Evolutionary conservation across 2,329 filamentous ascomycete species (phyloP), one percentile per base, ranked within the genome.

Genomic region (Phoma herbarum): DNA sequence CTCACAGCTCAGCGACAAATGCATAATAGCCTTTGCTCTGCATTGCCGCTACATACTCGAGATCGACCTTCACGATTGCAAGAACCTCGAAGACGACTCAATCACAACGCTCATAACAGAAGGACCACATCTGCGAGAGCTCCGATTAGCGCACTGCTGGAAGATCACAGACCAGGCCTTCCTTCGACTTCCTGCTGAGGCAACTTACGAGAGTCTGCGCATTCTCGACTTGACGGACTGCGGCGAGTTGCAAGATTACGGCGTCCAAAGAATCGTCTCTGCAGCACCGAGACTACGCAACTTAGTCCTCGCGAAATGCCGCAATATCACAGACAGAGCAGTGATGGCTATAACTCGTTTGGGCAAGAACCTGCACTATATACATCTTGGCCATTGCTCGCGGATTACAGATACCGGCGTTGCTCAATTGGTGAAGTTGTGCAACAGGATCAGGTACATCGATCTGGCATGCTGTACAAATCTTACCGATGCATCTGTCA

Each of bases 391-490:
- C 10, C 95, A 99, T 76, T 99, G 95, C 77, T 87, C 87, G 26
- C 88, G 93, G 45, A 93, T 99, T 72, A 97, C 94, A 0, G 95
- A 99, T 72, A 84, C 88, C 33, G 93, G 92, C 1, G 92, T 99
- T 18, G 90, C 91, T 68, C 88, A 88, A 54, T 83, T 99, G 29
- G 92, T 97, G 37, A 88, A 90, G 66, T 83, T 83, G 52, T 99
- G 95, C 82, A 98, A 94, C 71, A 88, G 95, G 23, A 98, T 99
- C 66, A 87, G 95, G 54, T 99, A 99, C 75, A 99, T 99, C 64
- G 95, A 99, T 74, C 82, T 99, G 42, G 95, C 95, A n/a, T 98
- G 95, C 80, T 99, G 95, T 78, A 86, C 86, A 14, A 89, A 92
- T 67, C 82, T 99, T 60, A 98, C 95, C 0, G 95, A 99, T 69